Percentiles rank a stretch among this genome's conserved stretches.
These are phyloP conservation scores for Odonthalia washingtoniensis DNA, from an alignment of 31 red algal genomes.

Conservation along the genomic window DNA sequence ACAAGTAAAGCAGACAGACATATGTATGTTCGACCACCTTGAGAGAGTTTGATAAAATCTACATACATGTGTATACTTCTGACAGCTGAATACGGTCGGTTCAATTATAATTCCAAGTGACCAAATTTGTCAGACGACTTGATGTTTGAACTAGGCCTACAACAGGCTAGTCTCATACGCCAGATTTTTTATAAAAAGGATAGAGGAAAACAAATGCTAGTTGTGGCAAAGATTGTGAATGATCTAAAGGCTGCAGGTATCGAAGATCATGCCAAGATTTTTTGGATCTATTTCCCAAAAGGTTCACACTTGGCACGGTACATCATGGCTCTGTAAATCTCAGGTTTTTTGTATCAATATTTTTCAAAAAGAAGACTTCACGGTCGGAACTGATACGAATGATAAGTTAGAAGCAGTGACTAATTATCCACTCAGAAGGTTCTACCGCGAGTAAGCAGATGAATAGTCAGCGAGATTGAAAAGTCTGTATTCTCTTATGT, in stretches of 20 bases:
- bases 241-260: conserved; percentile 28
- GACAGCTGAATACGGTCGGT: conserved; percentile 41
- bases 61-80: conserved; percentile 24
- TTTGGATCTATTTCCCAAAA: neutral
- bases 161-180: conserved; percentile 18
- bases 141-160: conserved; percentile 6
- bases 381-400: conserved; percentile 15
- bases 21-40: conserved; percentile 33
- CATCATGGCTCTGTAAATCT: conserved; percentile 16
- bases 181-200: conserved; percentile 40
- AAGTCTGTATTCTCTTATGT: neutral
- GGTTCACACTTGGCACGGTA: conserved; percentile 20
- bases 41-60: conserved; percentile 1
- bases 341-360: neutral
- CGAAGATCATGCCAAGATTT: neutral
- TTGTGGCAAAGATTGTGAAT: conserved; percentile 49
- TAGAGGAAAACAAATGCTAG: neutral
- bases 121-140: conserved; percentile 26
- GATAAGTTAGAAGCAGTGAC: conserved; percentile 10
- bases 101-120: conserved; percentile 45
- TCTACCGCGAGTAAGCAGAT: neutral
- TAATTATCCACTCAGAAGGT: neutral
- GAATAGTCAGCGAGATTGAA: neutral
- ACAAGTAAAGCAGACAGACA: conserved; percentile 45
- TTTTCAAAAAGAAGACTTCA: neutral